Conservation (phyloP, 768 basidiomycete species). For the Pleurotus pulmonarius region DNA sequence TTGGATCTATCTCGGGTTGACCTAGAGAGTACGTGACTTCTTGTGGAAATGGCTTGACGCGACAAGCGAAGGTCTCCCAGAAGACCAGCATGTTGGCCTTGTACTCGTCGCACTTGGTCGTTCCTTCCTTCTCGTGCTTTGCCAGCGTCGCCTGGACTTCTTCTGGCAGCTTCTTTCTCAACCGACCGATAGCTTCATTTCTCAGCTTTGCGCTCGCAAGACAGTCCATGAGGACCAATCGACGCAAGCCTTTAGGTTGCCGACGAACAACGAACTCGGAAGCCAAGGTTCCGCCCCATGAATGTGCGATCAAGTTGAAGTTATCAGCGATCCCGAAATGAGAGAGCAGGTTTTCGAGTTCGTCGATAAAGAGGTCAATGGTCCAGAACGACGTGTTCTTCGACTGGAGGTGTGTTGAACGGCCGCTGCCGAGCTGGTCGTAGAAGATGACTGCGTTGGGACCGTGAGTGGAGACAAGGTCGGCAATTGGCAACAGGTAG, state of each 20-base stretch:
- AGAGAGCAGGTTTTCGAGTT: slow-evolving; percentile 40
- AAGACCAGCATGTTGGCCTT: slow-evolving; percentile 21
- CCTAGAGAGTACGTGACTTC: slow-evolving; percentile 18
- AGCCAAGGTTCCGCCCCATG: slow-evolving; percentile 31
- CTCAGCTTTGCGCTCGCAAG: slow-evolving; percentile 26
- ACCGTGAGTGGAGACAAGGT: slow-evolving; percentile 29
- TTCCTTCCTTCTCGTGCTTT: slow-evolving; percentile 25
- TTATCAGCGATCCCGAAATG: slow-evolving; percentile 35
- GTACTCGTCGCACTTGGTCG: slow-evolving; percentile 27
- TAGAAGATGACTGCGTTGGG: slow-evolving; percentile 44
- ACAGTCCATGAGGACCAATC: slow-evolving; percentile 23
- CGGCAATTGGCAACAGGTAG: slow-evolving; percentile 38
- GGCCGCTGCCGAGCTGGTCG: slow-evolving; percentile 51
- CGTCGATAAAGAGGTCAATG: slow-evolving; percentile 39
- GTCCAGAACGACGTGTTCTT: slow-evolving; percentile 47
- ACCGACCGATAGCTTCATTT: slow-evolving; percentile 15
- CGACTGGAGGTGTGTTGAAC: slow-evolving; percentile 46
- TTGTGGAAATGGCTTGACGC: slow-evolving; percentile 21
- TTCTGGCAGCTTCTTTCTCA: slow-evolving; percentile 24
- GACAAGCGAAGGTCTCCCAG: slow-evolving; percentile 22
- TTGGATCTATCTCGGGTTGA: slow-evolving; percentile 27
- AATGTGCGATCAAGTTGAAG: slow-evolving; percentile 46
- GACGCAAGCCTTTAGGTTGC: slow-evolving; percentile 27
- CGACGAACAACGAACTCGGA: slow-evolving; percentile 5
- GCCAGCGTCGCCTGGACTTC: slow-evolving; percentile 25